Base-by-base conservation (phyloP, 2,329 filamentous ascomycete species). In the Fusarium tupiense region DNA sequence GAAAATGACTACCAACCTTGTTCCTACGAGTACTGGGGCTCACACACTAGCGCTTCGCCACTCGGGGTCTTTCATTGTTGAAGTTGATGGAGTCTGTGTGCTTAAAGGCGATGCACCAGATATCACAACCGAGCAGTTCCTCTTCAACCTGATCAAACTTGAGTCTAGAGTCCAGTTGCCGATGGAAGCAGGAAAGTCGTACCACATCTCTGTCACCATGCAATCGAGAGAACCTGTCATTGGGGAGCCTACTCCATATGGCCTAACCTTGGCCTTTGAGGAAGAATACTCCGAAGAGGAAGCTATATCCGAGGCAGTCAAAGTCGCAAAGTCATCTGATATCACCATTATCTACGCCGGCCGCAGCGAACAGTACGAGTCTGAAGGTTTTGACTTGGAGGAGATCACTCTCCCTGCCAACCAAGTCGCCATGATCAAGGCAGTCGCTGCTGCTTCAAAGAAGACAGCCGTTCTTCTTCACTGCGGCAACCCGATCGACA, bases 141-240 rank as follows among this genome's bases (percentile, higher is more conserved):
- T 59, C 1, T 59, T 59, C 24, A 59, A 59, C 20, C 0, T 59
- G 7, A 10, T 35, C 29, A 59, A 50, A 2, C 19, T 59, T 1
- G 56, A 59, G 20, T 59, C 56, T 1, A 4, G 20, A 3, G 24
- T 59, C 0, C 0, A 38, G 14, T 0, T 59, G 0, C 3, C 0
- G 2, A 50, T 59, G 41, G 41, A 59, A 3, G 24, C 43, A 38
- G 56, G 41, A 44, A 33, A 8, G 16, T 16, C 53, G 1, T 57
- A 57, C 3, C 16, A 26, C 3, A 6, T 57, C 5, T 57, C 20
- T n/a, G 53, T 57, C 6, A 20, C 22, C 6, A 57, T 57, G 53
- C 26, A 57, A 19, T 57, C 53, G 0, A 43, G 53, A 44, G 26
- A 57, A 8, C 38, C 38, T 14, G 53, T 57, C 2, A 3, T 57